Evolutionary conservation across 352 stramenopile species (phyloP), one percentile per base, ranked within the genome.

Genomic region (Phytophthora pini): DNA sequence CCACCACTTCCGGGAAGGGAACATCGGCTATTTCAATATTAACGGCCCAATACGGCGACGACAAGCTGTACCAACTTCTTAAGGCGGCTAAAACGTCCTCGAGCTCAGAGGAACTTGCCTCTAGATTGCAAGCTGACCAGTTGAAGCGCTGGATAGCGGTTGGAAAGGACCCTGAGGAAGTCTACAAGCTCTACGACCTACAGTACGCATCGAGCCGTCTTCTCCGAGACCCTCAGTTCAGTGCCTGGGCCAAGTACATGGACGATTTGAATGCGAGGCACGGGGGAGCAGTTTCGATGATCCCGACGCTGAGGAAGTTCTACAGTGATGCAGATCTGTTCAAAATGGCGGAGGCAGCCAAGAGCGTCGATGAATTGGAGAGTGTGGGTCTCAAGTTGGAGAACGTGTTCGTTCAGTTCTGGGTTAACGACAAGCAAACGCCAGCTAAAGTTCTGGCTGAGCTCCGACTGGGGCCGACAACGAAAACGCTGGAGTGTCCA

Each of bases 251-350:
- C 48, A 55, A 55, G 17, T 44, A 55, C n/a, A 17, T 55, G n/a
- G 48, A 45, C 32, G 7, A 56, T 56, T 45, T 39, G 17, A 56
- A 46, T 20, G 17, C 22, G 9, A 56, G 38, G 0, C 38, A 56
- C 12, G 49, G 26, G 12, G 6, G 45, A 3, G 3, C 1, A 26
- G 22, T n/a, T 3, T 41, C 26, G 15, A 53, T 41, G 27, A 5
- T 40, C 4, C 17, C 48, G 31, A 17, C 32, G 12, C 17, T 55
- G 7, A 55, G 3, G 12, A 31, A 29, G 4, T 36, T 26, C 10
- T 34, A 38, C 20, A 13, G 22, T 20, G 49, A 45, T 15, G 10
- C 2, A 11, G 20, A 12, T 56, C 12, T 56, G 17, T 24, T 46
- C 11, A 44, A 20, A 7, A 44, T 44, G 31, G n/a, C 11, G 1